Percentiles rank a stretch among this genome's conserved stretches.
Evolutionary conservation across 2,329 filamentous ascomycete species (phyloP).

Genomic region (Myriosclerotinia scirpicola): DNA sequence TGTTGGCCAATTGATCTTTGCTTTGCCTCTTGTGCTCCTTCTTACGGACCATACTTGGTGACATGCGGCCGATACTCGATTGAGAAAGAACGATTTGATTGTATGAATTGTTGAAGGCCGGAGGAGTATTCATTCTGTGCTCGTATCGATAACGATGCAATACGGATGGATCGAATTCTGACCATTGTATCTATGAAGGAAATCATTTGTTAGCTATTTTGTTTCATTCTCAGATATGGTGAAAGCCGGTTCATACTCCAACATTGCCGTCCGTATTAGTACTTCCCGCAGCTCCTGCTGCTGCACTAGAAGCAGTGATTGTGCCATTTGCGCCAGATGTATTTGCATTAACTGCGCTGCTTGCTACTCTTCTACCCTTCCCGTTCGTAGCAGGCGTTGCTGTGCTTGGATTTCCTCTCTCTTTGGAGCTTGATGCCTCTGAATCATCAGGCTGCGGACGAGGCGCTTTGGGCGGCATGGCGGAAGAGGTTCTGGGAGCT

Average conservation of each 20-base stretch:
- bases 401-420: constrained; percentile 35
- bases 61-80: constrained; percentile 67
- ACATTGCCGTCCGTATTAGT: constrained; percentile 32
- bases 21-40: constrained; percentile 65
- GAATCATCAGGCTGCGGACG: constrained; percentile 41
- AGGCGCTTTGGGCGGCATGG: constrained; percentile 28
- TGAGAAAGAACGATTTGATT: constrained; percentile 61
- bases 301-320: constrained; percentile 24
- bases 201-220: constrained; percentile 15
- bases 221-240: not conserved
- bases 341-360: constrained; percentile 27
- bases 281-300: constrained; percentile 24
- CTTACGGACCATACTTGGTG: constrained; percentile 71
- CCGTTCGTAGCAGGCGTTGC: constrained; percentile 32
- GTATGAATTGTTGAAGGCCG: constrained; percentile 65
- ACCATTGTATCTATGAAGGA: constrained; percentile 58
- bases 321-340: constrained; percentile 39
- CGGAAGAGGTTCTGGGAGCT: not conserved
- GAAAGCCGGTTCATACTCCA: constrained; percentile 32
- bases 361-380: constrained; percentile 38
- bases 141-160: constrained; percentile 75
- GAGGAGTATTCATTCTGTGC: constrained; percentile 68
- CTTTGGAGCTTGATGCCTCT: constrained; percentile 42
- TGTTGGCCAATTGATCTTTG: constrained; percentile 69
- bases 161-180: constrained; percentile 63